Evolutionary conservation across 2,329 filamentous ascomycete genomes (phyloP).

Genomic region (Penicillium sclerotiorum): DNA sequence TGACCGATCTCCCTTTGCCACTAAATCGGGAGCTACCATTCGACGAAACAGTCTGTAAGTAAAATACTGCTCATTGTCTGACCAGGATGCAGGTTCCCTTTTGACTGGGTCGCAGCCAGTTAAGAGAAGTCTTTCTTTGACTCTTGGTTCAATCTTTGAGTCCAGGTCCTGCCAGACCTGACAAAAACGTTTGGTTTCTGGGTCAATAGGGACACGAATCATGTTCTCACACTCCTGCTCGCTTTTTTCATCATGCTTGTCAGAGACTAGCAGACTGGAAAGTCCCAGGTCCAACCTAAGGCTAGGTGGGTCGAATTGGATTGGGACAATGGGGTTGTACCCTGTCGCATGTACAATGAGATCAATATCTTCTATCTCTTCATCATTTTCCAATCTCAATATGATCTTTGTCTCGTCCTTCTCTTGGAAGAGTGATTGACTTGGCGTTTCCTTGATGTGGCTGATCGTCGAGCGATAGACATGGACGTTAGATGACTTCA

Average conservation of each 20-base stretch:
- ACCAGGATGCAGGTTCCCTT: too few relatives aligned
- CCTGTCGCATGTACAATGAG: slow-evolving; percentile 28
- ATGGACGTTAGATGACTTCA: slow-evolving; percentile 22
- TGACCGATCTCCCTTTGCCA: slow-evolving; percentile 25
- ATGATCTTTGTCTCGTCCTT: neutral
- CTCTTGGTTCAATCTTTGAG: neutral
- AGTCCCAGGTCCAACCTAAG: slow-evolving; percentile 20
- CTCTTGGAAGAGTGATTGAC: neutral
- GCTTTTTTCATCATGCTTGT: neutral
- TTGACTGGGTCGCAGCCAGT: too few relatives aligned
- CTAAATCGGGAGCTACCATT: slow-evolving; percentile 24
- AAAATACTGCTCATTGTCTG: neutral
- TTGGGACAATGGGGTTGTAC: slow-evolving; percentile 24
- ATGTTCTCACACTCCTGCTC: neutral
- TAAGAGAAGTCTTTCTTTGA: slow-evolving; percentile 9
- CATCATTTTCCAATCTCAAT: too few relatives aligned
- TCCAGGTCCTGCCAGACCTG: slow-evolving; percentile 19
- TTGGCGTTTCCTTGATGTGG: neutral
- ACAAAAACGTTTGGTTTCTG: neutral
- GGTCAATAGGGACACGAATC: neutral
- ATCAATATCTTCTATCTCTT: slow-evolving; percentile 17
- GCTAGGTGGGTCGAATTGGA: slow-evolving; percentile 17
- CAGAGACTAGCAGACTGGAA: neutral
- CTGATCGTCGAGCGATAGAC: slow-evolving; percentile 23
- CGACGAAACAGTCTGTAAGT: slow-evolving; percentile 28